Base-by-base conservation (phyloP, 164 flowering plant species). In the Houttuynia cordata region DNA sequence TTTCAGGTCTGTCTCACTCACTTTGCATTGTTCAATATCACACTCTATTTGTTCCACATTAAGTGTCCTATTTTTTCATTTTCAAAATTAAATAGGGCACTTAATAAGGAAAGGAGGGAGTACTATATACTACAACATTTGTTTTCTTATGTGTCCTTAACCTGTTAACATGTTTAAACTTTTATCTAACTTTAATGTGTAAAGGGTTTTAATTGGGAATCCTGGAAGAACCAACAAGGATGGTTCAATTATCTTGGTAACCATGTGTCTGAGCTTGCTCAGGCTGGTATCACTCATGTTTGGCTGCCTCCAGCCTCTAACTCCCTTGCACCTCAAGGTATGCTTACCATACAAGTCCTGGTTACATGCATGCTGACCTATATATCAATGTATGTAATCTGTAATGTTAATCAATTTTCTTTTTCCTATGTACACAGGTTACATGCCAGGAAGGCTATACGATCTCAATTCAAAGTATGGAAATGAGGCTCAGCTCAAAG, bases 221-320 rank as follows among this genome's bases (percentile, higher is more conserved):
- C 97, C 30, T 65, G 76, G 66, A 79, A 74, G 10, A 79, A 75
- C 39, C 63, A 64, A 59, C 84, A 80, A 24, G 89, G 88, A 21
- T 78, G 81, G 83, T 89, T 82, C 70, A 80, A 80, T 59, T 73
- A 67, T 18, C 76, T 89, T 14, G 75, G 63, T 40, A 74, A 50
- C 25, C 42, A 63, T 3, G 63, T 77, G 24, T 68, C 76, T 42
- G 88, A 85, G 14, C 52, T 87, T 10, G 81, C 84, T 18, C 59
- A 42, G n/a, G 83, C 85, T 23, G 90, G 92, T 37, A 69, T 83
- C 24, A 82, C 90, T 15, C 91, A 85, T 73, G 87, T 82, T 55
- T 85, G 94, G 97, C 85, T 85, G 24, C 91, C 91, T 41, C 97
- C 88, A 37, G 70, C 90, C 8, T 82, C 94, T 47, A 86, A 89